Percentiles rank a stretch among this genome's conserved stretches.
Evolutionary conservation across 2,329 filamentous ascomycete genomes (phyloP).

Genomic region (Nemania sp.): DNA sequence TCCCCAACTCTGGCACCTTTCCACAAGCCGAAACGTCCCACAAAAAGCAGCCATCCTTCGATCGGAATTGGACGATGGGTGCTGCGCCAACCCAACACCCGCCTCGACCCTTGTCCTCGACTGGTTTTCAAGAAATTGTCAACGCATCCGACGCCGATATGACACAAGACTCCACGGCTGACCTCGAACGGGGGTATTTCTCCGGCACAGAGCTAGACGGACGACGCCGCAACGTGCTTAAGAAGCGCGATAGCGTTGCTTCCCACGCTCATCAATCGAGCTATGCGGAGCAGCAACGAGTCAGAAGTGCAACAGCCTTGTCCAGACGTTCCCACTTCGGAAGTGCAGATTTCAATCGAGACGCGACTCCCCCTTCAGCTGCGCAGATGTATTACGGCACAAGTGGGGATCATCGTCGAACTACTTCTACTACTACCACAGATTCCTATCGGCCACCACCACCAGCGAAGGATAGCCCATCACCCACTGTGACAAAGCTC

Average conservation of each 20-base stretch:
- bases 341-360: conserved; percentile 80
- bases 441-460: conserved; percentile 65
- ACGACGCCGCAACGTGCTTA: conserved; percentile 79
- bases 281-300: conserved; percentile 78
- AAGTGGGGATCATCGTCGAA: conserved; percentile 65
- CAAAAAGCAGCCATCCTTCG: conserved; percentile 76
- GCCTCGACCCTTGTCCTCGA: conserved; percentile 64
- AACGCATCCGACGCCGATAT: conserved; percentile 53
- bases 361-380: conserved; percentile 70
- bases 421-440: conserved; percentile 70
- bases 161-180: conserved; percentile 63
- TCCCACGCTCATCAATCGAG: conserved; percentile 78
- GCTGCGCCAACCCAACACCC: conserved; percentile 57
- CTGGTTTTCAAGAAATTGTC: conserved; percentile 61
- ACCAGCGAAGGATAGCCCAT: conserved; percentile 64
- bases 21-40: conserved; percentile 58
- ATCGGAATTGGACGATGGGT: conserved; percentile 76
- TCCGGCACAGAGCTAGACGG: conserved; percentile 86
- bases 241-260: conserved; percentile 76
- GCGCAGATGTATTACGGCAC: conserved; percentile 77
- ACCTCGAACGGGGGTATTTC: conserved; percentile 91
- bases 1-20: conserved; percentile 59
- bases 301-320: conserved; percentile 73
- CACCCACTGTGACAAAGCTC: conserved; percentile 71
- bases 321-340: conserved; percentile 82